Percentiles rank a stretch among this genome's conserved stretches.
These are phyloP conservation scores for Corymbia maculata DNA, from an alignment of 345 rosid genomes.

Conservation along the genomic window DNA sequence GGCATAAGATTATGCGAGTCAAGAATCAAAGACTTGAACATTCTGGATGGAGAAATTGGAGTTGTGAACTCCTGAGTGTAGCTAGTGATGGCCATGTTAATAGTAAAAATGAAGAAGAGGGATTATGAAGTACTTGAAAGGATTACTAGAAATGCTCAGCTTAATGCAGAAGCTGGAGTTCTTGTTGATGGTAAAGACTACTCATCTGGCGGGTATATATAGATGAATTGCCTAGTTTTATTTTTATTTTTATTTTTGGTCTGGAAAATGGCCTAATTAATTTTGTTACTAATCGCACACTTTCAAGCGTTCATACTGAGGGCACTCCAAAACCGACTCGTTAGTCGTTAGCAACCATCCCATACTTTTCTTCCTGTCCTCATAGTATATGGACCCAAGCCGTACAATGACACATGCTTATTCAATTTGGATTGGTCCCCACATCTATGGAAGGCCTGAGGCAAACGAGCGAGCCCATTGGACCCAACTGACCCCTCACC, in stretches of 20 bases:
- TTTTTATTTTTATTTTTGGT: too few relatives aligned
- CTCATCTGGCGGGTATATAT: too few relatives aligned
- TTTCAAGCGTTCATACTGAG: not conserved
- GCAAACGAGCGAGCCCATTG: too few relatives aligned
- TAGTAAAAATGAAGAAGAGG: not conserved
- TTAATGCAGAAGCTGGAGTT: not conserved
- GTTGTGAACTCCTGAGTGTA: not conserved
- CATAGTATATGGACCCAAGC: not conserved
- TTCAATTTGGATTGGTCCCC: too few relatives aligned
- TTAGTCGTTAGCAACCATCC: not conserved
- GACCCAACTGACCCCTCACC: too few relatives aligned
- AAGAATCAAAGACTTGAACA: not conserved
- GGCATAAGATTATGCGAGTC: not conserved
- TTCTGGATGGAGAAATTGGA: not conserved
- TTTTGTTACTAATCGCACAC: not conserved
- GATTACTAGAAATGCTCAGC: not conserved
- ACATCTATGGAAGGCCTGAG: too few relatives aligned
- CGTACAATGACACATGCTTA: too few relatives aligned
- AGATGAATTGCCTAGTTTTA: too few relatives aligned
- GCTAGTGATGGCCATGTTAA: not conserved
- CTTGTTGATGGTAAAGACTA: not conserved
- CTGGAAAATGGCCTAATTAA: too few relatives aligned
- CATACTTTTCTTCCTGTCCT: too few relatives aligned
- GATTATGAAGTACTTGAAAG: not conserved
- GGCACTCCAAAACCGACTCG: not conserved